phyloP scores from a whole-genome alignment of 192 early-diverging fungal genomes.

The Polychytrium aggregatum region DNA sequence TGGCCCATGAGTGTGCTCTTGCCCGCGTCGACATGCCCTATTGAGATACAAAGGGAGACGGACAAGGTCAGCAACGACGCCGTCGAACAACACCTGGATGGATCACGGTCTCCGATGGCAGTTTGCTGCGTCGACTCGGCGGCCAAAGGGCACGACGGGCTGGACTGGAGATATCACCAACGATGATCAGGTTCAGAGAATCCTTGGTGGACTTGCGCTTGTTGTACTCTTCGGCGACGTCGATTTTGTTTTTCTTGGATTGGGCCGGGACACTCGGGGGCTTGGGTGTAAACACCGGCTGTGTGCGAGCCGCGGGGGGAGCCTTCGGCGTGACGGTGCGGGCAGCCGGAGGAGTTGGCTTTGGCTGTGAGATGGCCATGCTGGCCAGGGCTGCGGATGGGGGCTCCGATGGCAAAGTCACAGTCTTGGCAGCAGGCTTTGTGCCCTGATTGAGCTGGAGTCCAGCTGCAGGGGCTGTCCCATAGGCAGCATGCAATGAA shows the following conservation, averaged over 20 bases:
- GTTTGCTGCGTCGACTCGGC: background rate
- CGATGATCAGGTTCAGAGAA: slow-evolving; percentile 74
- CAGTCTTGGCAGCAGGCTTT: slow-evolving; percentile 10
- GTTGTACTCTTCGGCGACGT: slow-evolving; percentile 59
- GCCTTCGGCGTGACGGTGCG: background rate
- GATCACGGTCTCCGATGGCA: background rate
- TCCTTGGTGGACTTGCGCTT: slow-evolving; percentile 57
- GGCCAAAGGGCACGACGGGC: no score
- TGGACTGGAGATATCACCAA: no score
- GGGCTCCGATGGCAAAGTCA: background rate
- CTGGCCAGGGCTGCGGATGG: background rate
- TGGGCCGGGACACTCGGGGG: slow-evolving; percentile 4
- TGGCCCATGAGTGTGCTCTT: slow-evolving; percentile 98
- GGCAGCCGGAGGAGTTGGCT: background rate
- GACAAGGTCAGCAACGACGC: slow-evolving; percentile 1
- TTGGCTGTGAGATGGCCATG: background rate
- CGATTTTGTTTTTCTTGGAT: slow-evolving; percentile 39
- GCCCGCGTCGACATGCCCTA: slow-evolving; percentile 93
- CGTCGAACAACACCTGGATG: slow-evolving; percentile 5
- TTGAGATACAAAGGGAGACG: slow-evolving; percentile 5
- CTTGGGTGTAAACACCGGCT: background rate
- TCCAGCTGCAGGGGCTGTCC: no score
- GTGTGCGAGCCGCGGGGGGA: background rate
- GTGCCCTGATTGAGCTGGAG: no score
- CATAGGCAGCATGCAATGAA: slow-evolving; percentile 23